Conservation (phyloP, 2,329 filamentous ascomycete genomes). For the Penicillium sp. region DNA sequence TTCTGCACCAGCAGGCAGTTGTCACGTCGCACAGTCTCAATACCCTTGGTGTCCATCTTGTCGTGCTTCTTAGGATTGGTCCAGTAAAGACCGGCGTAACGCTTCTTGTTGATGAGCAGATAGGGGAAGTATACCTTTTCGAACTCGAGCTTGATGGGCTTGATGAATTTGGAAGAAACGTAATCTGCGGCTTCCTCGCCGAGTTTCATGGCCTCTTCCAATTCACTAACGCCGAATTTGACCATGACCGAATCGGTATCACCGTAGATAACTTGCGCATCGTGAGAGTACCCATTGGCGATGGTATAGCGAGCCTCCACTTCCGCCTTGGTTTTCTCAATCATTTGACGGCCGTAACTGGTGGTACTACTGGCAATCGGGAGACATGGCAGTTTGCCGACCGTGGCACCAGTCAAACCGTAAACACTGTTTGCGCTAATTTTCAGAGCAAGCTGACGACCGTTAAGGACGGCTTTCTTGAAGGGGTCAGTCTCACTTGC, state of each 20-base stretch:
- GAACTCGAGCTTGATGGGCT: slow-evolving; percentile 98
- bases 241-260: slow-evolving; percentile 99
- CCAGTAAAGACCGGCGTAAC: slow-evolving; percentile 97
- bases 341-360: slow-evolving; percentile 97
- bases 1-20: slow-evolving; percentile 96
- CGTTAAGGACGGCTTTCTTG: slow-evolving; percentile 97
- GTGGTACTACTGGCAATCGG: slow-evolving; percentile 97
- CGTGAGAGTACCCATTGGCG: slow-evolving; percentile 90
- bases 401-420: slow-evolving; percentile 93
- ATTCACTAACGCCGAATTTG: slow-evolving; percentile 89
- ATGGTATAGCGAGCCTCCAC: slow-evolving; percentile 90
- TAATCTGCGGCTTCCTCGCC: slow-evolving; percentile 90
- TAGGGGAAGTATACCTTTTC: slow-evolving; percentile 99
- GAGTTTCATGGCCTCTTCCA: slow-evolving; percentile 88
- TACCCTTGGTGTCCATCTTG: slow-evolving; percentile 99
- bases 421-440: slow-evolving; percentile 98
- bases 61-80: slow-evolving; percentile 93
- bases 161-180: slow-evolving; percentile 90
- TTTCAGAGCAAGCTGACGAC: slow-evolving; percentile 94
- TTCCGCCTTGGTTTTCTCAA: slow-evolving; percentile 96
- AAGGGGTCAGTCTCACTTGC: slow-evolving; percentile 90
- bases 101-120: slow-evolving; percentile 98
- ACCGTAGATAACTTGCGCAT: slow-evolving; percentile 97
- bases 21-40: slow-evolving; percentile 95
- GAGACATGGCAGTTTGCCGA: slow-evolving; percentile 92